phyloP scores from a whole-genome alignment of 2,329 filamentous ascomycete genomes.

The Epichloe sp. region DNA sequence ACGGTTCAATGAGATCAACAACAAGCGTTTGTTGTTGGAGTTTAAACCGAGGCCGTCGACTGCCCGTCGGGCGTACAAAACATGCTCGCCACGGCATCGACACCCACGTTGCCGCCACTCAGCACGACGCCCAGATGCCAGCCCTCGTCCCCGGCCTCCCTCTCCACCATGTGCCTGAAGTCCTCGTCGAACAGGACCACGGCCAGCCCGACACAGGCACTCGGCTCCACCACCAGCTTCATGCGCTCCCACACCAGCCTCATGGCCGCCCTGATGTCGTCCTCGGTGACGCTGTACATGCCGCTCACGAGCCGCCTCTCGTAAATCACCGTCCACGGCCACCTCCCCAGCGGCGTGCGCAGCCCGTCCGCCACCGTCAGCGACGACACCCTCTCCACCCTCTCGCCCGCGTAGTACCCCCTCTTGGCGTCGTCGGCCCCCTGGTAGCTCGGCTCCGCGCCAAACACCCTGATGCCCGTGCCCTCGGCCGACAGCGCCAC shows the following conservation, averaged over 20 bases:
- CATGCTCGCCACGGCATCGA: no score
- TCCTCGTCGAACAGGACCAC: no score
- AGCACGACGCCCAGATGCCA: no score
- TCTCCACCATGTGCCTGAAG: no score
- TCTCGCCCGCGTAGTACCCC: conserved; percentile 49
- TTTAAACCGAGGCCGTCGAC: no score
- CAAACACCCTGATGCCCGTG: conserved; percentile 66
- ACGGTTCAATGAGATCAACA: no score
- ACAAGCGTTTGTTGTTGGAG: no score
- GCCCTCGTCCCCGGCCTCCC: no score
- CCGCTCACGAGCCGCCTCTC: conserved; percentile 55
- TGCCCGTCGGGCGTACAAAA: no score
- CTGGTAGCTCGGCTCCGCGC: conserved; percentile 70
- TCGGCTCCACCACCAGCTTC: conserved; percentile 87
- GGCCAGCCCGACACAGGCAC: conserved; percentile 21
- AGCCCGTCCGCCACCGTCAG: conserved; percentile 83
- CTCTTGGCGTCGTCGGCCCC: conserved; percentile 74
- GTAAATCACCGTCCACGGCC: conserved; percentile 68
- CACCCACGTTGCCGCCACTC: no score
- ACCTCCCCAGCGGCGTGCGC: conserved; percentile 63
- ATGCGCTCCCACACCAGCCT: conserved; percentile 69
- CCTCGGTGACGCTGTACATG: conserved; percentile 64
- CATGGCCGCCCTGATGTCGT: conserved; percentile 68
- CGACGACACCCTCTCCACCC: conserved; percentile 56
- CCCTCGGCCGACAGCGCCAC: conserved; percentile 61